A percentile compares a stretch with the other conserved stretches of the same genome.
phyloP scores from a whole-genome alignment of 202 grass and related monocot species.

The Carex arenaria region DNA sequence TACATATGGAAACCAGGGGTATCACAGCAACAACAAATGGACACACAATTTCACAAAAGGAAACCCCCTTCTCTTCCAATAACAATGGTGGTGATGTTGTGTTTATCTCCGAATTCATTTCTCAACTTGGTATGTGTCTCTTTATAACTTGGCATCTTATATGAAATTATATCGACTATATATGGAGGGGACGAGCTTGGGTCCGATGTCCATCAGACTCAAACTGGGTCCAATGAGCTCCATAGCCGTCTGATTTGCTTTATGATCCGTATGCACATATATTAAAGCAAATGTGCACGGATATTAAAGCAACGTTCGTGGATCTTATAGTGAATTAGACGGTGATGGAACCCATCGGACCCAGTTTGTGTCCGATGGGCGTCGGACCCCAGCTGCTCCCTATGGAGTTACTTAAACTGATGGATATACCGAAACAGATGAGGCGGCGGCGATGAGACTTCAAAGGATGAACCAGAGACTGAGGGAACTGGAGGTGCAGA shows the following conservation, averaged over 20 bases:
- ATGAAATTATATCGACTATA: not conserved
- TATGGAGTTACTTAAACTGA: not conserved
- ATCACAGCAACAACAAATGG: not conserved
- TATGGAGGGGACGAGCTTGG: too few relatives aligned
- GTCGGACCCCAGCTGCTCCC: too few relatives aligned
- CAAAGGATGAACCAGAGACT: slow-evolving; percentile 45
- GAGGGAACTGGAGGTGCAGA: slow-evolving; percentile 55
- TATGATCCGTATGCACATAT: too few relatives aligned
- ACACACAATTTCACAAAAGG: not conserved
- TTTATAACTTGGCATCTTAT: not conserved
- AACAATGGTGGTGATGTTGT: slow-evolving; percentile 18
- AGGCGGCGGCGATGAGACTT: slow-evolving; percentile 32
- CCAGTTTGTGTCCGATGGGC: too few relatives aligned
- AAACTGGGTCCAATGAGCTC: too few relatives aligned
- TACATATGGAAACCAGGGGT: not conserved
- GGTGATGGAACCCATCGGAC: too few relatives aligned
- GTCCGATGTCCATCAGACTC: too few relatives aligned
- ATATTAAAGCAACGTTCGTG: too few relatives aligned
- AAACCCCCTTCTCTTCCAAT: not conserved
- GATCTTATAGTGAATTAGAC: too few relatives aligned
- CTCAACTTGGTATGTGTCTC: slow-evolving; percentile 27
- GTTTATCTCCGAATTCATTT: slow-evolving; percentile 25
- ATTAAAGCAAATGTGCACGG: too few relatives aligned
- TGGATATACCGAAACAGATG: slow-evolving; percentile 27
- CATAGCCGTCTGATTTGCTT: too few relatives aligned